Evolutionary conservation across 805 yeast genomes (phyloP), one percentile per base, ranked within the genome.

Genomic region (Yarrowia sp.): DNA sequence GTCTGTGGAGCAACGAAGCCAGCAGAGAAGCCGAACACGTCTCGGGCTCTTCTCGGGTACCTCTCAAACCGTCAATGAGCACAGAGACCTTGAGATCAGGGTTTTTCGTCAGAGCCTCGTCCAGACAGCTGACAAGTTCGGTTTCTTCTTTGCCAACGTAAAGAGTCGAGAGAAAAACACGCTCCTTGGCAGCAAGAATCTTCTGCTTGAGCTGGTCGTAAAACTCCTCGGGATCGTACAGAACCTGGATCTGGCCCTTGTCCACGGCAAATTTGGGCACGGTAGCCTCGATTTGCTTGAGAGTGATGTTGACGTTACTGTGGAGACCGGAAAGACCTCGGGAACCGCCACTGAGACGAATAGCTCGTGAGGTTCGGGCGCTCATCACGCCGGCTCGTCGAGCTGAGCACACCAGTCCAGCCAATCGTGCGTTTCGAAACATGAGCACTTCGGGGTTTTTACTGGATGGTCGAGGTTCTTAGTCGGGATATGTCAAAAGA

Each of bases 1-100:
- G 87, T 70, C 86, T 85, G 52, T 85, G 83, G 22, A 87, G 89
- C 58, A 95, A 80, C 1, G 85, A 82, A 0, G 90, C 85, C 59
- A 95, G 79, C 41, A 93, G 80, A 45, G 90, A 83, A 0, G 97
- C 97, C 15, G 96, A 87, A 56, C 92, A 89, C 61, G 82, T 79
- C 7, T 84, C 79, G 0, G 99, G 98, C 0, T 92, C 88, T 74
- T 95, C 99, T 72, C 99, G 84, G 0, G 98, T 94, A 0, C 97
- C 97, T 73, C 99, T 79, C 58, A 95, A 82, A 12, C 93, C 97
- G 78, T 95, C 99, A 7, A 93, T 84, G 66, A 95, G 81, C 35
- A 95, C 87, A 70, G 84, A 85, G 1, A 95, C 90, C 72, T 85
- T 83, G 70, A 95, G 81, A 32, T 86, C 79, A 2, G 87, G 84